Evolutionary conservation across 768 basidiomycete species (phyloP), one percentile per base, ranked within the genome.

Genomic region (Pulveroboletus frians): DNA sequence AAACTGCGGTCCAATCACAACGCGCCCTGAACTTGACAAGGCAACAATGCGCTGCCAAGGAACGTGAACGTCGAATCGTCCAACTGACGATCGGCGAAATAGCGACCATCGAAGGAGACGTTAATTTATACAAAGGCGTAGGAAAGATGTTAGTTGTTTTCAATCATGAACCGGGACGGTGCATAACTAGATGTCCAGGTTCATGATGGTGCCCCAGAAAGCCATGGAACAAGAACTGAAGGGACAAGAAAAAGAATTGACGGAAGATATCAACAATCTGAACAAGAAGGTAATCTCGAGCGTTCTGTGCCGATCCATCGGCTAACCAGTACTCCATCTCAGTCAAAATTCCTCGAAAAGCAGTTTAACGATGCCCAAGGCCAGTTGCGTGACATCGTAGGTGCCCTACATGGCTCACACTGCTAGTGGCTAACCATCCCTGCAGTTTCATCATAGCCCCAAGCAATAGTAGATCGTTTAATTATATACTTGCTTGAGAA

Each of bases 331-430:
- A 30, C 27, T 20, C n/a, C 34, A 35, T 17, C 35, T 23, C 51
- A 93, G 91, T 76, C 83, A 21, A 94, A 94, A 69, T 95, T 86
- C 66, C 76, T 96, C 3, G 93, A 96, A 68, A 95, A 95, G 60
- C 92, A 95, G 62, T 89, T 87, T 63, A 88, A 85, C 47, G 92
- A 94, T 56, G 91, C 93, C 2, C 90, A 94, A 69, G 72, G 73
- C 18, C 92, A 93, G 62, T 71, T 95, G 44, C 81, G 85, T 38
- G 90, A 92, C 64, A 92, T 92, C 27, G 90, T 91, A 58, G 49
- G 84, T 71, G 4, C 13, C 31, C 26, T 34, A 8, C 18, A 37
- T 20, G 3, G 3, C 21, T 13, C 39, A 18, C 18, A 26, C 45
- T 4, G 8, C 15, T 10, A 29, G 23, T 39, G 10, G 39, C 41